A percentile compares a stretch with the other conserved stretches of the same genome.
phyloP scores from a whole-genome alignment of 1,139 yeast genomes.

The Citeromyces hawaiiensis region DNA sequence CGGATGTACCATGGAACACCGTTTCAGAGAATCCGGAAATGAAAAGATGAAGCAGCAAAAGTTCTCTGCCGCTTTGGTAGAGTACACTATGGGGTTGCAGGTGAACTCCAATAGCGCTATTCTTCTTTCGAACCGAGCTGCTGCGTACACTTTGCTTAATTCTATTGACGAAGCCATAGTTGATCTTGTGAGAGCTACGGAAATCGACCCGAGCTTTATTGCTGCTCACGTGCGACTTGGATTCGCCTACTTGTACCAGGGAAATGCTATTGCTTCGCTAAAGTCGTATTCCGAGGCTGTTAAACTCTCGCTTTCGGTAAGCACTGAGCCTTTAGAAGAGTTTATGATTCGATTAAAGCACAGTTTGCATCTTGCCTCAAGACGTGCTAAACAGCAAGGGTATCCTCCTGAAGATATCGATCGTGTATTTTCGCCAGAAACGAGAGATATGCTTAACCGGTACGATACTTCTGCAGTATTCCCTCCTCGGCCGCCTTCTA shows the following conservation, averaged over 20 bases:
- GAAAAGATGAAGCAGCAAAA: constrained; percentile 15
- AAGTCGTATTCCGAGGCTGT: constrained; percentile 19
- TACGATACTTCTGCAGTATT: constrained; percentile 7
- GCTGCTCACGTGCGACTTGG: constrained; percentile 23
- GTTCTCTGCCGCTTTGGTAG: constrained; percentile 18
- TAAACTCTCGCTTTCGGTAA: constrained; percentile 10
- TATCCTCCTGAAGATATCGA: constrained; percentile 15
- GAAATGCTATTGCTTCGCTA: constrained; percentile 18
- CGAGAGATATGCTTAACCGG: constrained; percentile 10
- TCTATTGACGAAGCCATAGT: constrained; percentile 18
- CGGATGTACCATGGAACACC: constrained; percentile 5
- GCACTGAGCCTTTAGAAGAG: constrained; percentile 10
- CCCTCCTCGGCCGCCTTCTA: constrained; percentile 1
- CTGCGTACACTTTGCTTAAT: constrained; percentile 19
- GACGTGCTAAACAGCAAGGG: constrained; percentile 17
- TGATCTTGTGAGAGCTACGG: constrained; percentile 17
- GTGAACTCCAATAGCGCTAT: constrained; percentile 17
- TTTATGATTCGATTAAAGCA: constrained; percentile 14
- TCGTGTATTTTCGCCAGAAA: constrained; percentile 11
- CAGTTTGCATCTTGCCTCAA: constrained; percentile 13
- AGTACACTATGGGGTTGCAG: constrained; percentile 19
- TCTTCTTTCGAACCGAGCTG: constrained; percentile 22
- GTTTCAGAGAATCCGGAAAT: constrained; percentile 18
- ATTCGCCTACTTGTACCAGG: constrained; percentile 18
- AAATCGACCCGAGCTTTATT: constrained; percentile 17